These are phyloP conservation scores for Protoeuglena noctilucae DNA, from an alignment of 139 green algal species.

Conservation along the genomic window DNA sequence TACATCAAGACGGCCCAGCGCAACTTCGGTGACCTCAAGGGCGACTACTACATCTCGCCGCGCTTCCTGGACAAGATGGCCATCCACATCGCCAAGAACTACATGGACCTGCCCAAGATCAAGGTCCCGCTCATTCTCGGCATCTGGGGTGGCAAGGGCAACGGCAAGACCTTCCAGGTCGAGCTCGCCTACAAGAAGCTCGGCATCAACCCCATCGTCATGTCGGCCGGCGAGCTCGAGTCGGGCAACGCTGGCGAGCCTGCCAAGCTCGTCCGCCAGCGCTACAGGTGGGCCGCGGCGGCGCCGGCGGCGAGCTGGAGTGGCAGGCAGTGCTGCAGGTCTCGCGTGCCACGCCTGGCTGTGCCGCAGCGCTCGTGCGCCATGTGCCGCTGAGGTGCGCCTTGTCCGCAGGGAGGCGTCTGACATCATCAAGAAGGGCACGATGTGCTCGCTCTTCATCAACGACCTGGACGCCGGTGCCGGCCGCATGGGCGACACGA, in stretches of 20 bases:
- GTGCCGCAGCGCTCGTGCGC: too few species aligned
- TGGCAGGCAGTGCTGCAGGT: too few species aligned
- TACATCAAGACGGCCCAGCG: constrained; percentile 64
- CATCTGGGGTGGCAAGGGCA: constrained; percentile 96
- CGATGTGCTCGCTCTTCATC: constrained; percentile 97
- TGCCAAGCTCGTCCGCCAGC: constrained; percentile 92
- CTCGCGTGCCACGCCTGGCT: too few species aligned
- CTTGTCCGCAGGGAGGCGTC: constrained; percentile 82
- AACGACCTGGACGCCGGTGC: constrained; percentile 96
- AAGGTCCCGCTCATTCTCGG: constrained; percentile 93
- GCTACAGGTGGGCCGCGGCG: too few species aligned
- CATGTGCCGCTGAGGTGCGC: too few species aligned
- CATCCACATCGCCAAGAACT: constrained; percentile 96
- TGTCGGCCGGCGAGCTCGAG: constrained; percentile 97
- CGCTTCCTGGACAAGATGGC: constrained; percentile 95
- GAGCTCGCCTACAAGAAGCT: constrained; percentile 95
- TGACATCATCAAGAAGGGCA: constrained; percentile 98
- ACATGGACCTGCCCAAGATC: constrained; percentile 74
- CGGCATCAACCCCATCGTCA: constrained; percentile 91
- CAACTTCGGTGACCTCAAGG: constrained; percentile 73
- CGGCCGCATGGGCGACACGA: constrained; percentile 86
- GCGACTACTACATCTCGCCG: constrained; percentile 95
- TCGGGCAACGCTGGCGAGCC: constrained; percentile 95
- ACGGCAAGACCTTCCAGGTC: constrained; percentile 91
- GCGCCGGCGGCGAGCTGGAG: too few species aligned